Evolutionary conservation across 352 stramenopile species (phyloP).

Genomic region (Paralagenidium karlingii): DNA sequence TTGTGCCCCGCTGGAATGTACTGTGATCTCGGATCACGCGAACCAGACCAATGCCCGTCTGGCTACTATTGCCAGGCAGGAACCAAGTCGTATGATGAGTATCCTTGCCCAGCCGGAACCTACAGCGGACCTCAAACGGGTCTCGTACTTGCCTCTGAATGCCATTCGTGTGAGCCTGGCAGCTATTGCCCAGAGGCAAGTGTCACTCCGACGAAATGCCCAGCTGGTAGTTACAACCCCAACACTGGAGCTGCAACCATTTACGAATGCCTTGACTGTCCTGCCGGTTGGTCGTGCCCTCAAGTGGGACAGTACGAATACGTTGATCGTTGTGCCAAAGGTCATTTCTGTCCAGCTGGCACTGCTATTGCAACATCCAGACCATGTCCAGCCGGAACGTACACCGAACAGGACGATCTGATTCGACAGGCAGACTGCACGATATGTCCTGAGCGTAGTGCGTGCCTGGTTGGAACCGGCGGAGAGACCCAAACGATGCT

Average conservation of each 20-base stretch:
- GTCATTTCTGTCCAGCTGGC: constrained; percentile 62
- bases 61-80: constrained; percentile 78
- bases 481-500: constrained; percentile 55
- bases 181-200: constrained; percentile 77
- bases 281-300: constrained; percentile 60
- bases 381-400: constrained; percentile 64
- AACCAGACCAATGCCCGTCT: constrained; percentile 39
- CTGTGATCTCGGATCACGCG: constrained; percentile 30
- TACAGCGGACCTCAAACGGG: constrained; percentile 60
- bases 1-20: constrained; percentile 50
- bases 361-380: constrained; percentile 35
- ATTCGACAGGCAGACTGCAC: constrained; percentile 64
- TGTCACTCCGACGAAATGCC: constrained; percentile 47
- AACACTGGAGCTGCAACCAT: constrained; percentile 21
- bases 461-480: constrained; percentile 62
- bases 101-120: constrained; percentile 78
- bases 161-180: constrained; percentile 40
- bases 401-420: constrained; percentile 47
- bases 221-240: constrained; percentile 67
- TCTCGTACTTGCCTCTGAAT: constrained; percentile 31
- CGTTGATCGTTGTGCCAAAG: constrained; percentile 42
- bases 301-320: constrained; percentile 46
- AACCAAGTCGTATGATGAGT: constrained; percentile 47
- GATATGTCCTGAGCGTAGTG: constrained; percentile 54
- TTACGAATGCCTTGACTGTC: constrained; percentile 55